Evolutionary conservation across 495 filamentous ascomycete species (phyloP).

Genomic region (Hypoxylon trugodes): DNA sequence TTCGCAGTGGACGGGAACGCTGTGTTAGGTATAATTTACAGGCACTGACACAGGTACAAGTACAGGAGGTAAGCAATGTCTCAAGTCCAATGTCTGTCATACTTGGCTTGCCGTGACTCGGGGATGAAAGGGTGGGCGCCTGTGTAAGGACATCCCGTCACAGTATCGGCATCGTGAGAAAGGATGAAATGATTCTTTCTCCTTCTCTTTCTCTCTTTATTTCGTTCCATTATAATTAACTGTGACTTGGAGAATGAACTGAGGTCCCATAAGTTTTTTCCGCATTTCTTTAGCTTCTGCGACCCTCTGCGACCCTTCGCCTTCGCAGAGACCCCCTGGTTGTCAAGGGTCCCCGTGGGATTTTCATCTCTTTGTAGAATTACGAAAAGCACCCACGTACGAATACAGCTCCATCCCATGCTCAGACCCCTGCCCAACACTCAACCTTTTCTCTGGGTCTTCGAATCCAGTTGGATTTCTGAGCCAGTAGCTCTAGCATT

Average conservation of each 20-base stretch:
- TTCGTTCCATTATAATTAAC: constrained; percentile 21
- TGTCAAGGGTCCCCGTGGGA: constrained; percentile 25
- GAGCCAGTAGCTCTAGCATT: constrained; percentile 25
- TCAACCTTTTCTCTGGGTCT: constrained; percentile 32
- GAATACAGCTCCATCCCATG: constrained; percentile 35
- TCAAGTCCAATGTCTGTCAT: constrained; percentile 35
- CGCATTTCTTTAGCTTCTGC: constrained; percentile 28
- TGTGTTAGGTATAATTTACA: neutral
- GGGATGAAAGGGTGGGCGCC: constrained; percentile 8
- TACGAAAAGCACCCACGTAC: constrained; percentile 36
- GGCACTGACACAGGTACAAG: too few species aligned
- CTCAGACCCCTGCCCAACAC: constrained; percentile 24
- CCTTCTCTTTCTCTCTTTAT: constrained; percentile 5
- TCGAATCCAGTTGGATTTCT: constrained; percentile 32
- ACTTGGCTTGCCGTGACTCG: constrained; percentile 22
- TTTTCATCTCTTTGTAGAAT: constrained; percentile 37
- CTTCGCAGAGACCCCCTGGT: constrained; percentile 21
- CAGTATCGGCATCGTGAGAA: constrained; percentile 16
- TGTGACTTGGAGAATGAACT: constrained; percentile 19
- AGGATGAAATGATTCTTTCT: constrained; percentile 15
- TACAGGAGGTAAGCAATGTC: too few species aligned
- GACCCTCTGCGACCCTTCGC: constrained; percentile 35
- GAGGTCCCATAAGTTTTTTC: constrained; percentile 34
- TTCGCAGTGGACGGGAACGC: constrained; percentile 4
- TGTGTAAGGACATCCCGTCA: constrained; percentile 34